Conservation (phyloP, 306 rosid genomes). For the Inga leiocalycina region DNA sequence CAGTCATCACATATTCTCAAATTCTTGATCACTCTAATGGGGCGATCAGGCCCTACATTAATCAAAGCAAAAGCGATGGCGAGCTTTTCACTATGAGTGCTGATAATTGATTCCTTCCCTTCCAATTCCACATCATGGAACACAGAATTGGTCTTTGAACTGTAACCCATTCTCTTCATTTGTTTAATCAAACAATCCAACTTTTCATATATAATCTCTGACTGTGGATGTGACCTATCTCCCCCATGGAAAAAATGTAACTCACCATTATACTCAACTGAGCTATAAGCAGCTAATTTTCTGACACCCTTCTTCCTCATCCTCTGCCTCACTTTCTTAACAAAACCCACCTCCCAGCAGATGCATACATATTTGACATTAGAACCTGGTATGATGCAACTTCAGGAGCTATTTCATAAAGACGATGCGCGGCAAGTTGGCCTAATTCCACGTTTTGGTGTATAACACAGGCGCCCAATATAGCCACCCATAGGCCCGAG, state of each 20-base stretch:
- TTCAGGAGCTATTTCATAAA: constrained; percentile 39
- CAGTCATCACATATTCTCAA: constrained; percentile 64
- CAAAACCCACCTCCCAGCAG: constrained; percentile 55
- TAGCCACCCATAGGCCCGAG: constrained; percentile 53
- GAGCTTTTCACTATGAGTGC: constrained; percentile 60
- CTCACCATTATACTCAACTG: constrained; percentile 41
- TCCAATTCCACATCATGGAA: constrained; percentile 50
- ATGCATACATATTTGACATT: constrained; percentile 51
- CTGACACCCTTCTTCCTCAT: constrained; percentile 48
- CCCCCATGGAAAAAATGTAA: constrained; percentile 42
- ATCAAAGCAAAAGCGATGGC: constrained; percentile 57
- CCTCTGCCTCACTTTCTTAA: constrained; percentile 40
- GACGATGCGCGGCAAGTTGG: constrained; percentile 43
- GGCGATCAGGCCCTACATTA: constrained; percentile 36
- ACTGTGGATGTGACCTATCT: constrained; percentile 41
- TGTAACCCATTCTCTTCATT: constrained; percentile 45
- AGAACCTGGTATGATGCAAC: constrained; percentile 41
- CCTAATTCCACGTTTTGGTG: constrained; percentile 44
- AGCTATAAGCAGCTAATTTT: constrained; percentile 50
- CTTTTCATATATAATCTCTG: constrained; percentile 37
- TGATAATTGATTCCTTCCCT: constrained; percentile 45
- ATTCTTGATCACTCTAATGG: constrained; percentile 68
- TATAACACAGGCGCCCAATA: constrained; percentile 47
- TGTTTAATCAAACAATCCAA: constrained; percentile 32
- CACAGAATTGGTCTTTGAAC: constrained; percentile 39